phyloP scores from a whole-genome alignment of 257 asterid species.

The Euphrasia confusa region DNA sequence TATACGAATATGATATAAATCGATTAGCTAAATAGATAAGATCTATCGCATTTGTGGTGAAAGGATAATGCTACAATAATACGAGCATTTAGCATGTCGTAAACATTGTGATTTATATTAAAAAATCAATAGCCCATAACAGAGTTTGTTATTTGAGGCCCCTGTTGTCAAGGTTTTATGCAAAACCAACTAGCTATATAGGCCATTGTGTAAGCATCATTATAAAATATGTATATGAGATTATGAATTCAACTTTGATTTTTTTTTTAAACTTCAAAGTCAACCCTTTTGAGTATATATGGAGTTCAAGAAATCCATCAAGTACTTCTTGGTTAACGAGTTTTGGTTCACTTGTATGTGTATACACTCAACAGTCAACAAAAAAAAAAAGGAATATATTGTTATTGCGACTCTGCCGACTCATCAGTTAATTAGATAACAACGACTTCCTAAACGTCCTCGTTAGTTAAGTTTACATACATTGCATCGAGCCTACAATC shows the following conservation, averaged over 20 bases:
- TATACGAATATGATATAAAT: background rate
- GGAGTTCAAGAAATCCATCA: background rate
- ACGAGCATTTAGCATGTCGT: conserved; percentile 23
- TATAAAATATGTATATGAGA: conserved; percentile 14
- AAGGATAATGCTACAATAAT: conserved; percentile 30
- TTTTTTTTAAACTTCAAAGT: conserved; percentile 13
- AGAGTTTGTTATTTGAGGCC: conserved; percentile 24
- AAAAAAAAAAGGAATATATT: too few species aligned
- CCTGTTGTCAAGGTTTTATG: conserved; percentile 28
- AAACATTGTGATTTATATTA: conserved; percentile 13
- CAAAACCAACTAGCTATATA: background rate
- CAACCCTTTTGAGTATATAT: conserved; percentile 24
- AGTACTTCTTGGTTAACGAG: background rate
- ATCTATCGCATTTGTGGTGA: conserved; percentile 10
- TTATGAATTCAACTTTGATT: background rate
- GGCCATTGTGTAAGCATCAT: conserved; percentile 25
- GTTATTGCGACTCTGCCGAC: too few species aligned
- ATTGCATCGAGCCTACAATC: background rate
- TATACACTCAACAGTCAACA: too few species aligned
- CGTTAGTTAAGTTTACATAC: background rate
- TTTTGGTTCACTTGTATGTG: too few species aligned
- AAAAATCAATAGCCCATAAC: conserved; percentile 14
- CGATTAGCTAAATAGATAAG: conserved; percentile 14
- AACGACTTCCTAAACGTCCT: background rate
- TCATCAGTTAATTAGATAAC: too few species aligned